phyloP scores from a whole-genome alignment of 352 stramenopile genomes.

The Globisporangium apiculatum region DNA sequence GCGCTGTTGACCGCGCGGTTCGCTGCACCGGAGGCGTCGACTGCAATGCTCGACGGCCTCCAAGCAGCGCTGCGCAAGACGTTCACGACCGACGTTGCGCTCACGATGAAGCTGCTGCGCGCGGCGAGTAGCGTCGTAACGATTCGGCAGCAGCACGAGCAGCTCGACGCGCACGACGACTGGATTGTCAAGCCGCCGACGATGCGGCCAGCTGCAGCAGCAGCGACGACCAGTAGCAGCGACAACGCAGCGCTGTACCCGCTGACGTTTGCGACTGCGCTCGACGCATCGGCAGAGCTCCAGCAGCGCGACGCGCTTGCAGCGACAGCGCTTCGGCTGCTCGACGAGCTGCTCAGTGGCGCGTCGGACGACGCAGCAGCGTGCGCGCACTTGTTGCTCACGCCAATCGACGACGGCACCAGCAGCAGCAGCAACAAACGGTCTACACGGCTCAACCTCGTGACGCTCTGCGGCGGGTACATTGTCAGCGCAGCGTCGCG shows the following conservation, averaged over 20 bases:
- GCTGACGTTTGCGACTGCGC: constrained; percentile 28
- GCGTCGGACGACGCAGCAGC: neutral
- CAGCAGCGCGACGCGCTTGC: constrained; percentile 32
- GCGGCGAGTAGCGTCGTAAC: constrained; percentile 27
- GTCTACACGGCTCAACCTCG: constrained; percentile 26
- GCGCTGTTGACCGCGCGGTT: constrained; percentile 38
- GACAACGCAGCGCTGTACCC: constrained; percentile 17
- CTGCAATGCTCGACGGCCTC: constrained; percentile 34
- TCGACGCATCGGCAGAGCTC: constrained; percentile 10
- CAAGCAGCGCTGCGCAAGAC: constrained; percentile 38
- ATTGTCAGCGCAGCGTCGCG: constrained; percentile 39
- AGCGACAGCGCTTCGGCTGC: constrained; percentile 35
- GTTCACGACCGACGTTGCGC: constrained; percentile 36
- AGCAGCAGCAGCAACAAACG: no score
- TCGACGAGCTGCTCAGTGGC: constrained; percentile 29
- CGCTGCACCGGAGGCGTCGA: constrained; percentile 18
- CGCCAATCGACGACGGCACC: constrained; percentile 32
- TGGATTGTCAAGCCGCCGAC: constrained; percentile 8
- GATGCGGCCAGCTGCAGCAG: neutral
- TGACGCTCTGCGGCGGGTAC: constrained; percentile 47
- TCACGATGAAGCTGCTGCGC: constrained; percentile 57
- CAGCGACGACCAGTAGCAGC: neutral
- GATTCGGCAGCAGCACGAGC: constrained; percentile 8
- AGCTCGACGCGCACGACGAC: constrained; percentile 7
- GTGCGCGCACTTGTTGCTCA: constrained; percentile 25